phyloP scores from a whole-genome alignment of 2,329 filamentous ascomycete species.

The Dactylellina leptospora region DNA sequence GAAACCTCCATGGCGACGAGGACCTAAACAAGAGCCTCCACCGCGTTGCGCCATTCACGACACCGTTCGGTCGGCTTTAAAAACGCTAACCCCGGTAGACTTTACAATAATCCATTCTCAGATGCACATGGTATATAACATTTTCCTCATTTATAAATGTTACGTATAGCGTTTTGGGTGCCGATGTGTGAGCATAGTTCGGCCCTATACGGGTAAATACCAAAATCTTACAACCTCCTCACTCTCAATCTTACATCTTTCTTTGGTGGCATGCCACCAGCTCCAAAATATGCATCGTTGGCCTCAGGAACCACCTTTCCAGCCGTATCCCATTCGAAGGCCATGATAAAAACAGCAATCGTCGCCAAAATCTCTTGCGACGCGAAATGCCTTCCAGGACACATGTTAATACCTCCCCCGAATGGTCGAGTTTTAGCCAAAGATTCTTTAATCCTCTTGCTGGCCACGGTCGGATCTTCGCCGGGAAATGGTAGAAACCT shows the following conservation, averaged over 20 bases:
- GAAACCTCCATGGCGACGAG: slow-evolving; percentile 2
- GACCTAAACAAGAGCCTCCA: background rate
- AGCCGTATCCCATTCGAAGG: slow-evolving; percentile 35
- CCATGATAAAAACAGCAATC: slow-evolving; percentile 20
- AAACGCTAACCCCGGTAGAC: no score
- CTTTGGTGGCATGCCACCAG: slow-evolving; percentile 24
- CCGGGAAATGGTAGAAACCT: slow-evolving; percentile 34
- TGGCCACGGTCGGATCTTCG: slow-evolving; percentile 12
- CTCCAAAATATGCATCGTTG: slow-evolving; percentile 23
- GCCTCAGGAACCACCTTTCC: slow-evolving; percentile 18
- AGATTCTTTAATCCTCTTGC: slow-evolving; percentile 26
- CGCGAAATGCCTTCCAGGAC: slow-evolving; percentile 43
- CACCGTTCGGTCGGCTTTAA: background rate
- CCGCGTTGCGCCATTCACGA: background rate
- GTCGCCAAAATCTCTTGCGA: slow-evolving; percentile 37
- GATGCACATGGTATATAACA: no score
- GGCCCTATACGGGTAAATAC: no score
- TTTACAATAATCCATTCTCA: no score
- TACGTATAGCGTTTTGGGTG: no score
- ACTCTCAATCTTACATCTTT: slow-evolving; percentile 28
- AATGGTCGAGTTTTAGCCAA: slow-evolving; percentile 28
- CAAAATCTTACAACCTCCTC: background rate
- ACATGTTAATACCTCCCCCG: slow-evolving; percentile 31
- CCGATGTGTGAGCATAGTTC: no score
- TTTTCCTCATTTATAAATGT: no score